Base-by-base conservation (phyloP, 768 basidiomycete species). In the Mycena vulgaris region DNA sequence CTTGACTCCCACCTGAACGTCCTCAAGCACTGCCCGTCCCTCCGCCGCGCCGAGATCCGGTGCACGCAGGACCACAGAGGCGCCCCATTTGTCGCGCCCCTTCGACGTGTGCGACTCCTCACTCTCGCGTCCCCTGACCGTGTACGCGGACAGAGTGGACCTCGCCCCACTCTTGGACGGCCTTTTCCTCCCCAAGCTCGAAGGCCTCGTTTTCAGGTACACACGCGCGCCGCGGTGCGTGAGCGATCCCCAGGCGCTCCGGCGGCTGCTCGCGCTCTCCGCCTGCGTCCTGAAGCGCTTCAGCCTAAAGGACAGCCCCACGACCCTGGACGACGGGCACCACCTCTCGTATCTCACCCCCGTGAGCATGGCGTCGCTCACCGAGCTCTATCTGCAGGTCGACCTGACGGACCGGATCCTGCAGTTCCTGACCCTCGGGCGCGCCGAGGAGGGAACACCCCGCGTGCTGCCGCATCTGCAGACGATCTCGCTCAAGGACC, bases 301-400 rank as follows among this genome's bases (percentile, higher is more conserved):
- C 58, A 60, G 51, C 33, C 56, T 73, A 5, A 25, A 30, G 23
- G 72, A 73, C 25, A 28, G 13, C 39, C 33, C 71, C 10, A 37
- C 39, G 19, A 60, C 37, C 13, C 33, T 21, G 31, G 42, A 63
- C 55, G 60, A 57, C 14, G 35, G 8, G 3, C 37, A 56, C 21
- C 48, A 63, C 31, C 40, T 73, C 2, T 28, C 68, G 23, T 73
- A 42, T 17, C 65, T 73, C n/a, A 51, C 10, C 1, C 31, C 37
- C 14, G 65, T 61, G 14, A 61, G 55, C 31, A 69, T 73, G 72
- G 60, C 48, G 5, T 39, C 53, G 21, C 64, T 73, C 40, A 13
- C 47, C 25, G 68, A 73, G 52, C 68, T 73, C 51, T 66, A 37
- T 42, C 14, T 73, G 61, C 64, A 67, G 16, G 48, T 70, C n/a